These are phyloP conservation scores for Pseudomonodictys pantanalensis DNA, from an alignment of 495 filamentous ascomycete genomes.

Conservation along the genomic window DNA sequence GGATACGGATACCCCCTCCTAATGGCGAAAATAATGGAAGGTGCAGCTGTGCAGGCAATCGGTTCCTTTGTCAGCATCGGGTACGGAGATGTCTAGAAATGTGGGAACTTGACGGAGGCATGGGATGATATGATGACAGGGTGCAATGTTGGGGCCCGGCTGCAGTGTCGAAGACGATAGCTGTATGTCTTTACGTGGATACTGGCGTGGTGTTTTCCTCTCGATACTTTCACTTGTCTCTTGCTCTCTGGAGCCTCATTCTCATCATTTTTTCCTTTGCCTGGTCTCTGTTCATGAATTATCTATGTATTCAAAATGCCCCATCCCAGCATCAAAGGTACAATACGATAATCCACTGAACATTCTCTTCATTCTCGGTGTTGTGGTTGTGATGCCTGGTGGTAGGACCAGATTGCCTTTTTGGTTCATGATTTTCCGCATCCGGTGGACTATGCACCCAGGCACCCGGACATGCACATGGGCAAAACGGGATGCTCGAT, in stretches of 20 bases:
- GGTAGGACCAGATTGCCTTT: neutral
- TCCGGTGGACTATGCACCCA: neutral
- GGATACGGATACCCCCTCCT: conserved; percentile 35
- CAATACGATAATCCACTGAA: too few relatives aligned
- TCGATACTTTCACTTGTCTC: neutral
- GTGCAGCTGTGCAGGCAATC: conserved; percentile 15
- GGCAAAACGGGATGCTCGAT: too few relatives aligned
- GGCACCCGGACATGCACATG: neutral
- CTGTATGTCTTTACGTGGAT: conserved; percentile 21
- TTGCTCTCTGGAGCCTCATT: neutral
- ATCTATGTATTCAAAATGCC: neutral
- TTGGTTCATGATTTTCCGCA: neutral
- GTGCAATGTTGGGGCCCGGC: conserved; percentile 19
- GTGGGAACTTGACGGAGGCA: conserved; percentile 8
- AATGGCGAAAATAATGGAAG: conserved; percentile 29
- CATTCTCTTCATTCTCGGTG: neutral
- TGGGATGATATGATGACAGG: conserved; percentile 18
- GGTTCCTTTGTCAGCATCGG: conserved; percentile 1
- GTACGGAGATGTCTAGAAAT: conserved; percentile 9
- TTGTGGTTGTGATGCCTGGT: neutral
- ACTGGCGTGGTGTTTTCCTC: conserved; percentile 25
- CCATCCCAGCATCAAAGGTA: neutral
- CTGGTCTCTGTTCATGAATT: neutral
- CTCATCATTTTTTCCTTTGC: neutral
- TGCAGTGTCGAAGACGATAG: neutral